Conservation (phyloP, 2,329 filamentous ascomycete genomes). For the Clonostachys byssicola region DNA sequence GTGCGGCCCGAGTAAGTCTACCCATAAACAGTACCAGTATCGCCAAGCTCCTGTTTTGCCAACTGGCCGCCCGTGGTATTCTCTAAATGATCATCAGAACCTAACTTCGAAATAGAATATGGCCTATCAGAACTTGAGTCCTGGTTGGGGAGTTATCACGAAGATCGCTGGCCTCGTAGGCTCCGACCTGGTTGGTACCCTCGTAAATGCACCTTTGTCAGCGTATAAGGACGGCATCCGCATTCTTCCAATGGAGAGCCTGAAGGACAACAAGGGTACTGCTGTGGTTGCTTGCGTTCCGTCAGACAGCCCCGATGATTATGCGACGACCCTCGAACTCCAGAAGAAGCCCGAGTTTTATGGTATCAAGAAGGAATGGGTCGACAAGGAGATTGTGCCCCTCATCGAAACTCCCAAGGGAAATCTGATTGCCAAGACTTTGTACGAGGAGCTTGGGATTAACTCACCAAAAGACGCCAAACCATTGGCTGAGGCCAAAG, state of each 20-base stretch:
- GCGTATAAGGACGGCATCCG: slow-evolving; percentile 78
- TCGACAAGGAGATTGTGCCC: slow-evolving; percentile 81
- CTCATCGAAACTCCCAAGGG: slow-evolving; percentile 86
- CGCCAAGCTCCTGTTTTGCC: too few species aligned
- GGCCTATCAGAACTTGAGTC: slow-evolving; percentile 87
- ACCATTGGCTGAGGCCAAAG: slow-evolving; percentile 87
- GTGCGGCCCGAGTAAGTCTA: slow-evolving; percentile 49
- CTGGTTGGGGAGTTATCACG: slow-evolving; percentile 69
- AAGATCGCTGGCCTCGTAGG: slow-evolving; percentile 74
- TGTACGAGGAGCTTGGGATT: slow-evolving; percentile 94
- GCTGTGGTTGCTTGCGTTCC: slow-evolving; percentile 95
- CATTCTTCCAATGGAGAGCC: slow-evolving; percentile 92
- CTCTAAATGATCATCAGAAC: not conserved
- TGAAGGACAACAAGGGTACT: slow-evolving; percentile 90
- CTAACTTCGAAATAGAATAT: slow-evolving; percentile 57
- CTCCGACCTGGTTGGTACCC: slow-evolving; percentile 78
- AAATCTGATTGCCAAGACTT: slow-evolving; percentile 74
- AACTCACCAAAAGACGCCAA: slow-evolving; percentile 92
- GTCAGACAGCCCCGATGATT: slow-evolving; percentile 92
- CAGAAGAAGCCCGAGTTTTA: slow-evolving; percentile 96
- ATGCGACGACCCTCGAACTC: slow-evolving; percentile 81
- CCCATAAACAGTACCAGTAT: too few species aligned
- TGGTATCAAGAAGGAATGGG: slow-evolving; percentile 95
- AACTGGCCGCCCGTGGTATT: too few species aligned
- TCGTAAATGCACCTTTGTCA: slow-evolving; percentile 85